Conservation (phyloP, 2,329 filamentous ascomycete genomes). For the Elsinoe australis region DNA sequence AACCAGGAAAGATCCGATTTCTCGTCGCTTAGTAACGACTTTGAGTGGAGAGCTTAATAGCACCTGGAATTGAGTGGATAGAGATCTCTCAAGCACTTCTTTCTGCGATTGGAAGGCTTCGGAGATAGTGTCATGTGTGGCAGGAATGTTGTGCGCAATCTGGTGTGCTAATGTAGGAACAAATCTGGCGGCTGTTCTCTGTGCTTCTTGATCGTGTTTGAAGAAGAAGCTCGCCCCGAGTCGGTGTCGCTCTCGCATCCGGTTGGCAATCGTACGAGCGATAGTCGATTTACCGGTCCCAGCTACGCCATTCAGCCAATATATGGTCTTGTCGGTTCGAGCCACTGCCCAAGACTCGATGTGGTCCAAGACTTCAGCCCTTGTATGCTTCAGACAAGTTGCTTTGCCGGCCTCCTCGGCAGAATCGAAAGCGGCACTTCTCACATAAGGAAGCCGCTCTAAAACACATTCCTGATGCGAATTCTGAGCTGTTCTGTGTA, state of each 20-base stretch:
- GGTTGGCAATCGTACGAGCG: conserved; percentile 26
- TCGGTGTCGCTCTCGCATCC: conserved; percentile 13
- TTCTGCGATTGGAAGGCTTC: not conserved
- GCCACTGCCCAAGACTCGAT: not conserved
- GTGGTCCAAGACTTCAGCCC: not conserved
- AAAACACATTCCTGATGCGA: too few relatives aligned
- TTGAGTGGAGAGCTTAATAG: not conserved
- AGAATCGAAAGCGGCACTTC: not conserved
- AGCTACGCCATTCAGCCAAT: conserved; percentile 30
- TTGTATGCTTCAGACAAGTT: not conserved
- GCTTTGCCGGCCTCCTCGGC: not conserved
- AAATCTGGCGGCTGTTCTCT: not conserved
- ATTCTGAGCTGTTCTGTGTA: too few relatives aligned
- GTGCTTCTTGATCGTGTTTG: conserved; percentile 19
- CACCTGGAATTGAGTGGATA: not conserved
- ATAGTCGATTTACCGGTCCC: conserved; percentile 32
- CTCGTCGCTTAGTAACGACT: not conserved
- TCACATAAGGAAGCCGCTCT: too few relatives aligned
- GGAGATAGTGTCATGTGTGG: not conserved
- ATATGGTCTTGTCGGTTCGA: conserved; percentile 21
- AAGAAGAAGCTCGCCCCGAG: conserved; percentile 25
- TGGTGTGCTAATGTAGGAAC: not conserved
- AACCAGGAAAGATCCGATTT: not conserved
- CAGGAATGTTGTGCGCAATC: not conserved
- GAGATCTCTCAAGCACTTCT: not conserved